Percentiles rank a stretch among this genome's conserved stretches.
Conservation (phyloP, 2,329 filamentous ascomycete genomes). For the Ampelomyces quisqualis region DNA sequence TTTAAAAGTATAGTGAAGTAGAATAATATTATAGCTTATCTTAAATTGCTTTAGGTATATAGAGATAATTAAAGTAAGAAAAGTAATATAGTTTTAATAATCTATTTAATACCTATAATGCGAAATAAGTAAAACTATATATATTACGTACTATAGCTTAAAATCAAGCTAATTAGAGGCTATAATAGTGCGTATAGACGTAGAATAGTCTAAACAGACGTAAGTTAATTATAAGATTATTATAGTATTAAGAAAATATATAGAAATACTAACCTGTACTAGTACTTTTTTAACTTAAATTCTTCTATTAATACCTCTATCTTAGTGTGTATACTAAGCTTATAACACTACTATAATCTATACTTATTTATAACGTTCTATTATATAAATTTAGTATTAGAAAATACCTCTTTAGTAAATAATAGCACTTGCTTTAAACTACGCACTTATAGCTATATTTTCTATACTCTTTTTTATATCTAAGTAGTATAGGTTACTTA, state of each 20-base stretch:
- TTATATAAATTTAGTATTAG: neutral
- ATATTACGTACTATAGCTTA: neutral
- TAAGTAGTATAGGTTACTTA: neutral
- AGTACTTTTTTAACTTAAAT: neutral
- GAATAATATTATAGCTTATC: neutral
- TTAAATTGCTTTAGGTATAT: neutral
- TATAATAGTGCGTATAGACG: neutral
- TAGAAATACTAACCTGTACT: neutral
- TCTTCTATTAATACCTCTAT: neutral
- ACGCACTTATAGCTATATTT: neutral
- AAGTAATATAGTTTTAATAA: neutral
- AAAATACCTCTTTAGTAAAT: neutral
- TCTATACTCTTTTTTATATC: neutral
- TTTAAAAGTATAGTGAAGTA: neutral
- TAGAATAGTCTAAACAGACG: too few species aligned
- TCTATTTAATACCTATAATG: neutral
- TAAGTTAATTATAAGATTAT: too few species aligned
- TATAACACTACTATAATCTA: neutral
- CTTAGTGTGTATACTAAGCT: neutral
- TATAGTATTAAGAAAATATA: too few species aligned
- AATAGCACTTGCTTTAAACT: neutral
- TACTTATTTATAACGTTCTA: neutral
- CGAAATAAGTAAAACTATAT: neutral
- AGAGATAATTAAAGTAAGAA: neutral
- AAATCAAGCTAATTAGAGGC: neutral